These are phyloP conservation scores for Skeletonema potamos DNA, from an alignment of 108 stramenopile species.

Conservation along the genomic window DNA sequence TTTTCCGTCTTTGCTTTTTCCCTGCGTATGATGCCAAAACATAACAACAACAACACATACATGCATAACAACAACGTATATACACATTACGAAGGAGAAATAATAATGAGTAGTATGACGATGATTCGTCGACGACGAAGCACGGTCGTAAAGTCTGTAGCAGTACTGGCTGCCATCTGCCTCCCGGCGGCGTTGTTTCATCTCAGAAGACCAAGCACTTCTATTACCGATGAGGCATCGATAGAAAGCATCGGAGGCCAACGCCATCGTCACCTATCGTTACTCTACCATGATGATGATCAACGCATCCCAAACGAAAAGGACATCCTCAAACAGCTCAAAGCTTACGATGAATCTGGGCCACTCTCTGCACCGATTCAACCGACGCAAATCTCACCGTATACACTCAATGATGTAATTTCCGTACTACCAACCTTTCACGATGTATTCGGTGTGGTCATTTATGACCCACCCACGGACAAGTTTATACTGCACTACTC, in stretches of 20 bases:
- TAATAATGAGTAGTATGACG: too few relatives aligned
- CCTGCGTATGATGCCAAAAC: too few relatives aligned
- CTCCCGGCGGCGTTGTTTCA: background rate
- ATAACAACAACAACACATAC: too few relatives aligned
- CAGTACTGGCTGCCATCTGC: background rate
- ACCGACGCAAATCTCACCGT: background rate
- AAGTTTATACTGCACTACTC: conserved; percentile 21
- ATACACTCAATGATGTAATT: conserved; percentile 3
- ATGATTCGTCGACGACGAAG: conserved; percentile 1
- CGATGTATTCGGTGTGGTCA: conserved; percentile 19
- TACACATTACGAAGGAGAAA: too few relatives aligned
- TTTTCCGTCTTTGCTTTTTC: too few relatives aligned
- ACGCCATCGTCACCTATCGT: background rate
- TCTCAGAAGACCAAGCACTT: background rate
- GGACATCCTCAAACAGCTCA: background rate
- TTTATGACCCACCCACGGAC: conserved; percentile 14
- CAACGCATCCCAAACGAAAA: background rate
- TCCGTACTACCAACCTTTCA: background rate
- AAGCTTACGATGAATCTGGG: background rate
- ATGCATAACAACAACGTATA: too few relatives aligned
- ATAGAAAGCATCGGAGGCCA: background rate
- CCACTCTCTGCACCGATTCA: background rate
- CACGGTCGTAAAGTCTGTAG: background rate
- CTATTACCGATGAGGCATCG: background rate
- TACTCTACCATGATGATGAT: background rate